A percentile compares a stretch with the other conserved stretches of the same genome.
phyloP scores from a whole-genome alignment of 441 rosid species.

The Bruguiera hainesii region DNA sequence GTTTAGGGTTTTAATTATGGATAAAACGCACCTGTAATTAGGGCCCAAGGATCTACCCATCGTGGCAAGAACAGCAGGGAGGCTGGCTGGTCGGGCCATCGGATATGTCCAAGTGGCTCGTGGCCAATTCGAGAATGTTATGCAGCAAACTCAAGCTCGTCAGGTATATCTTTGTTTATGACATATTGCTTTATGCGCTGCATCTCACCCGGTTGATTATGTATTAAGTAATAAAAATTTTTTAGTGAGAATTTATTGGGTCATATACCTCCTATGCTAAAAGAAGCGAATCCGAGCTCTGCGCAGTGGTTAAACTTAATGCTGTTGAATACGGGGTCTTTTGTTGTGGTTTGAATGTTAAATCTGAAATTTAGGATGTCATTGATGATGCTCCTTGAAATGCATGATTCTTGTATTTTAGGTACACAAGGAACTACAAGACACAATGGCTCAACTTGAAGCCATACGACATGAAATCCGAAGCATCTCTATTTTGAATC shows the following conservation, averaged over 20 bases:
- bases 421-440: constrained; percentile 86
- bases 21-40: constrained; percentile 19
- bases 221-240: not conserved
- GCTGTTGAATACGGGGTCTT: not conserved
- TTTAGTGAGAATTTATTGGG: too few species aligned
- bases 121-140: constrained; percentile 69
- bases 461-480: constrained; percentile 79
- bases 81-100: constrained; percentile 72
- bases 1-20: not conserved
- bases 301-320: too few species aligned
- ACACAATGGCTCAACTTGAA: constrained; percentile 72
- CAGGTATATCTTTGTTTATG: constrained; percentile 40
- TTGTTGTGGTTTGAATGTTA: not conserved
- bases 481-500: constrained; percentile 58
- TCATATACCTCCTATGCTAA: too few species aligned
- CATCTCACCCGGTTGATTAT: not conserved
- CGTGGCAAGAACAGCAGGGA: constrained; percentile 71
- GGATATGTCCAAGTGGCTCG: constrained; percentile 88
- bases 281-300: too few species aligned
- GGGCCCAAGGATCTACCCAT: constrained; percentile 83
- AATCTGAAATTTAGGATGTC: not conserved
- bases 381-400: not conserved
- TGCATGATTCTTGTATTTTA: constrained; percentile 16
- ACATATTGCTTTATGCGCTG: not conserved
- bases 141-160: constrained; percentile 90